Conservation (phyloP, 1,284 basidiomycete genomes). For the Puccinia sorghi region DNA sequence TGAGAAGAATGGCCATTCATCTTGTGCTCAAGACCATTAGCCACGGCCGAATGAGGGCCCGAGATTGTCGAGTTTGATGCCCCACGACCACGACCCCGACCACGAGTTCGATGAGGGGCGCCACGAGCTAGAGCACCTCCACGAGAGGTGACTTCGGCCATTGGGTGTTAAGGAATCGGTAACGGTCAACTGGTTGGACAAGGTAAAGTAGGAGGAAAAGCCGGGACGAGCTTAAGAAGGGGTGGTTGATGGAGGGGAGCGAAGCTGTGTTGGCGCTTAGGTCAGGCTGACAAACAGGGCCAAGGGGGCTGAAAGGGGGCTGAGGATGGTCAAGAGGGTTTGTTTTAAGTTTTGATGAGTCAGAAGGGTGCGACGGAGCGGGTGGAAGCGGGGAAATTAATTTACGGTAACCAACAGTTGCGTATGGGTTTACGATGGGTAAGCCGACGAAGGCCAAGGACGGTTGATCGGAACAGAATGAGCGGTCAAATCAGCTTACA, state of each 20-base stretch:
- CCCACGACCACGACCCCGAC: constrained; percentile 43
- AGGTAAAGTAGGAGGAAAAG: not conserved
- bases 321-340: not conserved
- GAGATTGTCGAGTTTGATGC: constrained; percentile 24
- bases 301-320: not conserved
- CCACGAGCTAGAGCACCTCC: constrained; percentile 44
- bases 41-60: not conserved
- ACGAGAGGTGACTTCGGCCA: constrained; percentile 50
- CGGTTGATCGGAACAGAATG: too few species aligned
- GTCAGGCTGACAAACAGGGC: constrained; percentile 1
- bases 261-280: constrained; percentile 9
- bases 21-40: constrained; percentile 38
- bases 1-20: constrained; percentile 31
- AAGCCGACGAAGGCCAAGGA: too few species aligned
- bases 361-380: not conserved
- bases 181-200: not conserved
- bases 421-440: too few species aligned
- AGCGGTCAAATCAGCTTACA: too few species aligned
- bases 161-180: not conserved
- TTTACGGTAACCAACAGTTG: too few species aligned
- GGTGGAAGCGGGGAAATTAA: not conserved
- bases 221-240: not conserved
- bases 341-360: not conserved
- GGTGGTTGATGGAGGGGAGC: not conserved
- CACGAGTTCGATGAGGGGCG: constrained; percentile 26